Evolutionary conservation across 2,329 filamentous ascomycete genomes (phyloP).

Genomic region (Phaeosphaeriaceae sp.): DNA sequence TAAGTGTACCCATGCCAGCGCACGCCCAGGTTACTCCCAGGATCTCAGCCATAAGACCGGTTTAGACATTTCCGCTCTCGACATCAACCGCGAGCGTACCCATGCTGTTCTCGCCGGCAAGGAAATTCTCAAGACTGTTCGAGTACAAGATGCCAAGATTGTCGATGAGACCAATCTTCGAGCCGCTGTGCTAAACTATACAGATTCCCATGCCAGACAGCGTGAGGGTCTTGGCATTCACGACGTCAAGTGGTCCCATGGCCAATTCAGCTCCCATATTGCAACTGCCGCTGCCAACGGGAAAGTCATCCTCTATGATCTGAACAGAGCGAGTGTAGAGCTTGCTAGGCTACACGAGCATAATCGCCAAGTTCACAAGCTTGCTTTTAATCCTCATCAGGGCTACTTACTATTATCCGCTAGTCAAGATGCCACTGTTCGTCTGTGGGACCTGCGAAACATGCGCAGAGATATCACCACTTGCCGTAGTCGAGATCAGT

Average conservation of each 20-base stretch:
- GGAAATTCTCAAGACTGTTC: conserved; percentile 70
- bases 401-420: conserved; percentile 67
- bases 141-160: conserved; percentile 62
- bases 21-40: conserved; percentile 57
- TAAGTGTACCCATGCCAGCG: conserved; percentile 25
- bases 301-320: conserved; percentile 69
- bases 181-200: conserved; percentile 64
- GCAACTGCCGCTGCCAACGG: conserved; percentile 70
- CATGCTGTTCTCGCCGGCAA: conserved; percentile 70
- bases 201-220: conserved; percentile 57
- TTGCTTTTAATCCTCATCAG: conserved; percentile 69
- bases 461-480: conserved; percentile 58
- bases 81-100: conserved; percentile 67
- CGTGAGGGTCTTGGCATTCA: conserved; percentile 67
- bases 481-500: conserved; percentile 62
- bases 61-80: conserved; percentile 66
- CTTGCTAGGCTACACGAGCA: conserved; percentile 69
- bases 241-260: conserved; percentile 72
- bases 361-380: conserved; percentile 68
- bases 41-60: conserved; percentile 69
- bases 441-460: conserved; percentile 68
- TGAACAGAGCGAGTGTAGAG: conserved; percentile 66
- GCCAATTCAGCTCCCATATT: conserved; percentile 64
- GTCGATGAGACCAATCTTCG: conserved; percentile 69
- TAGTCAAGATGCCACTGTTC: conserved; percentile 68